Evolutionary conservation across 495 filamentous ascomycete species (phyloP), one percentile per base, ranked within the genome.

Genomic region (Penicillium fimorum): DNA sequence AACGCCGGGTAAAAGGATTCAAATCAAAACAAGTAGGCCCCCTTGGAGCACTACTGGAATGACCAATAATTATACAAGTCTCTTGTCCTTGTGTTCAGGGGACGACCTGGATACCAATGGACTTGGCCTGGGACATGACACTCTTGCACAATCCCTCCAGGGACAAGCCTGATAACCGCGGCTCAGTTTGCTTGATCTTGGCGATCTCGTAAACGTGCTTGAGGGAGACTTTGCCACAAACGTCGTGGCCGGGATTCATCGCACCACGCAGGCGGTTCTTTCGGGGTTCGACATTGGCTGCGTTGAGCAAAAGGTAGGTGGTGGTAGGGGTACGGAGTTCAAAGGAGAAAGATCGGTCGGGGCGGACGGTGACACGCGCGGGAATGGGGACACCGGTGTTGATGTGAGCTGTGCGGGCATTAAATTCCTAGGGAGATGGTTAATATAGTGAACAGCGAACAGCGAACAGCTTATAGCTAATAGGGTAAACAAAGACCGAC

Each of bases 191-290:
- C 81, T 99, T 99, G 73, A 97, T 96, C 78, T 89, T 88, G 65
- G 94, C 94, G 71, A 99, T 99, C 79, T 97, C 93, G 68, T 93
- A 97, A 46, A 99, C 76, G 75, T 99, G 94, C 79, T 99, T 99
- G 65, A 99, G 77, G 56, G 88, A 92, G 40, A 97, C 80, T 13
- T 82, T 83, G 53, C 95, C 94, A 40, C 92, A 83, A 35, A 73
- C 83, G 64, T 94, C 90, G 55, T 87, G 83, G n/a, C 88, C 89
- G 12, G 89, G 87, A 29, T 83, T 84, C 74, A 82, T 85, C 2
- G 91, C 87, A 10, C 91, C 94, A 62, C 86, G 88, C 52, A 90
- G 71, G 58, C 88, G 89, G 55, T 85, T 84, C 72, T 93, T 93
- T 61, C 87, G 85, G 52, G 80, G 82, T n/a, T 81, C 66, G 25